Evolutionary conservation across 345 rosid genomes (phyloP), one percentile per base, ranked within the genome.

Genomic region (Hypericum perforatum): DNA sequence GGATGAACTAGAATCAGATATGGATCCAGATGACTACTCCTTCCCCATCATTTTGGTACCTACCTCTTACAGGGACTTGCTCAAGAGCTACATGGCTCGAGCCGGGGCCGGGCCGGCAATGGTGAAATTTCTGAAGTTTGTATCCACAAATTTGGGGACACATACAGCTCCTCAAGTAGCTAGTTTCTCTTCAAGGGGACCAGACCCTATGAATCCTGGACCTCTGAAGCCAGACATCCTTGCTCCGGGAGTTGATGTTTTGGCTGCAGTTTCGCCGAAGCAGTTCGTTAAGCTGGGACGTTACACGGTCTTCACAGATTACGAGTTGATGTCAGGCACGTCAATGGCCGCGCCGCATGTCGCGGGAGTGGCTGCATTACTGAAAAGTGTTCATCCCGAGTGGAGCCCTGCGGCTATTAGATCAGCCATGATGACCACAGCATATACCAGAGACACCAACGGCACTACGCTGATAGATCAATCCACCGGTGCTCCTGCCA

Each of bases 111-210:
- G 48, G 12, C n/a, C 32, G 11, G 43, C 76, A 39, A 72, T 54
- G 39, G 72, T 72, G 14, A 68, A 60, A 52, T 38, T 16, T 32
- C 45, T 71, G 54, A 62, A 38, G 43, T 79, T 79, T 39, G 12
- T 42, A 44, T 41, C 45, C 41, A 76, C 81, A 37, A 64, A 59
- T 22, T 51, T 65, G 7, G 69, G 76, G 2, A 39, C 44, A 6
- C 57, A 22, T 6, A 74, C 78, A 40, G 80, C 92, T 14, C 89
- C 95, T 9, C 52, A 78, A 10, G 75, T 84, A 51, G 86, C 88
- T 3, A 11, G 8, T 36, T 86, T 79, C 66, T 83, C 92, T 11
- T 84, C 89, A 8, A 71, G 83, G 64, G 92, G 92, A 14, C 92
- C 76, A 5, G 81, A 75, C 13, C 74, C 71, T 3, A 58, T 75